Evolutionary conservation across 371 early-diverging fungal species (phyloP).

Genomic region (Lichtheimia ornata): DNA sequence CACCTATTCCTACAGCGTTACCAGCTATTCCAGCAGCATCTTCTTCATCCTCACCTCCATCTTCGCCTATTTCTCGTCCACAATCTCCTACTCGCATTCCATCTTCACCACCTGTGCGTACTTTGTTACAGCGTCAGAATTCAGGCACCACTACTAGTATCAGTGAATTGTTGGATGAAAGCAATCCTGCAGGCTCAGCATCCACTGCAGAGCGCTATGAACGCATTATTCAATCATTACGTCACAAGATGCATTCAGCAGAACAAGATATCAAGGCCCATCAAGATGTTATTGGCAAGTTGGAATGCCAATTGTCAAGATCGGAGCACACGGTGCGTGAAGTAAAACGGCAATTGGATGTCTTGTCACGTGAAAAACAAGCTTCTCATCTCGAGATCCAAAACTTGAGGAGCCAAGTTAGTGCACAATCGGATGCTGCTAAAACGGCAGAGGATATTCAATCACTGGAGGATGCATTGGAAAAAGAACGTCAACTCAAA

Average conservation of each 20-base stretch:
- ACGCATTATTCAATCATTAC: slow-evolving; percentile 39
- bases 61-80: background rate
- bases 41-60: slow-evolving; percentile 4
- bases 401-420: slow-evolving; percentile 42
- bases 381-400: slow-evolving; percentile 40
- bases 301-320: slow-evolving; percentile 39
- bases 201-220: slow-evolving; percentile 42
- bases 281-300: slow-evolving; percentile 47
- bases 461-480: slow-evolving; percentile 30
- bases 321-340: slow-evolving; percentile 43
- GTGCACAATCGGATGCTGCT: slow-evolving; percentile 12
- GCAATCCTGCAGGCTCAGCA: too few species aligned
- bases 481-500: slow-evolving; percentile 35
- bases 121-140: slow-evolving; percentile 17
- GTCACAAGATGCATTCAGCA: slow-evolving; percentile 38
- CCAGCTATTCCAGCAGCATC: slow-evolving; percentile 7
- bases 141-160: slow-evolving; percentile 13
- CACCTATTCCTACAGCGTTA: slow-evolving; percentile 42
- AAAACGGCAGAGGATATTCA: slow-evolving; percentile 12
- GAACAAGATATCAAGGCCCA: slow-evolving; percentile 47
- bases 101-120: slow-evolving; percentile 1
- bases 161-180: slow-evolving; percentile 4
- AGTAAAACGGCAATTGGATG: slow-evolving; percentile 41
- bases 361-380: slow-evolving; percentile 41
- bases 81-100: slow-evolving; percentile 3